A percentile compares a stretch with the other conserved stretches of the same genome.
Conservation (phyloP, 2,329 filamentous ascomycete species). For the Pleomassaria siparia region DNA sequence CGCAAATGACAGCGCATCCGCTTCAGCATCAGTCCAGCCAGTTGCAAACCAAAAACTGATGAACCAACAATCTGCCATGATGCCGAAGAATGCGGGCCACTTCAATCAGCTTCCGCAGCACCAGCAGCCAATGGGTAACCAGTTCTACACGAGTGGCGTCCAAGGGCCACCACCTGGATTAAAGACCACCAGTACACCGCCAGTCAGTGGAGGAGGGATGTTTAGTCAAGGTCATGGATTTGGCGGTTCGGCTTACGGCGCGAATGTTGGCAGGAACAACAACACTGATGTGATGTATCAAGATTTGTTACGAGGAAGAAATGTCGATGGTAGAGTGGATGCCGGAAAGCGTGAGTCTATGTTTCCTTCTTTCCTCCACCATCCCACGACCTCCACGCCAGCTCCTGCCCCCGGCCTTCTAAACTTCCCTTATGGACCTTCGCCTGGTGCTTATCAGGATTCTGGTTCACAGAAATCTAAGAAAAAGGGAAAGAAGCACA, state of each 20-base stretch:
- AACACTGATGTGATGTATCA: conserved; percentile 73
- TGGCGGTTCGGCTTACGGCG: conserved; percentile 63
- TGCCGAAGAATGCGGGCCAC: conserved; percentile 57
- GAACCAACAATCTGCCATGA: conserved; percentile 86
- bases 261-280: conserved; percentile 69
- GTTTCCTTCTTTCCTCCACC: conserved; percentile 89
- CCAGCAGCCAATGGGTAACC: conserved; percentile 55
- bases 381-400: conserved; percentile 78
- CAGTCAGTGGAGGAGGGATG: conserved; percentile 76
- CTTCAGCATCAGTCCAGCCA: conserved; percentile 68
- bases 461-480: conserved; percentile 90
- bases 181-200: conserved; percentile 92
- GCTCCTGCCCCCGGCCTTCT: conserved; percentile 89
- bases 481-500: conserved; percentile 99
- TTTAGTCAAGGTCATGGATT: conserved; percentile 89
- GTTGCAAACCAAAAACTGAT: conserved; percentile 78
- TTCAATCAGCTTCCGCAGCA: conserved; percentile 58
- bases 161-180: conserved; percentile 92
- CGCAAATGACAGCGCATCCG: conserved; percentile 68
- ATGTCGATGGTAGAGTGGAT: conserved; percentile 68
- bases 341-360: conserved; percentile 98
- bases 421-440: conserved; percentile 86
- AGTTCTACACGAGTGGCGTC: conserved; percentile 82
- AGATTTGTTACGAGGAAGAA: conserved; percentile 72
- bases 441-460: conserved; percentile 85